These are phyloP conservation scores for Tricholoma flavovirens DNA, from an alignment of 768 basidiomycete species.

Conservation along the genomic window DNA sequence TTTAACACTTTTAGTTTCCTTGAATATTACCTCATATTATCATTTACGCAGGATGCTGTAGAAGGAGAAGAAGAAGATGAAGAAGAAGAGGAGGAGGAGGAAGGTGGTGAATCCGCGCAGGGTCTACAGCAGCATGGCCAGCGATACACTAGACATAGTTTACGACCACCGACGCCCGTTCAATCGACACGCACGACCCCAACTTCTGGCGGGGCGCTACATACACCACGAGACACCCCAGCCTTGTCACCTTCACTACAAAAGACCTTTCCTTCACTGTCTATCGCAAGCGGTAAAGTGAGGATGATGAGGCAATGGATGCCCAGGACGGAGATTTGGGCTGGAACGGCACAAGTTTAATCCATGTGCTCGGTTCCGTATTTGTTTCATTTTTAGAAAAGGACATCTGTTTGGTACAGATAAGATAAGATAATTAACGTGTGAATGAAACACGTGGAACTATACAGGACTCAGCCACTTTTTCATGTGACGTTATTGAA, in stretches of 20 bases:
- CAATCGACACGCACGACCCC: slow-evolving; percentile 49
- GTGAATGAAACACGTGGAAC: slow-evolving; percentile 29
- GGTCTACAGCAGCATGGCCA: slow-evolving; percentile 27
- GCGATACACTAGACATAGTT: slow-evolving; percentile 18
- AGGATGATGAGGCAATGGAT: slow-evolving; percentile 48
- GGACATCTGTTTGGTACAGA: slow-evolving; percentile 3
- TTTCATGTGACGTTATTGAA: slow-evolving; percentile 28
- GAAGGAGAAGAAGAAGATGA: slow-evolving; percentile 31
- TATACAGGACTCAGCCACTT: slow-evolving; percentile 57
- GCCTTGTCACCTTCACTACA: slow-evolving; percentile 22
- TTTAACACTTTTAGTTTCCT: slow-evolving; percentile 8
- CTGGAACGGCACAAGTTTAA: slow-evolving; percentile 36
- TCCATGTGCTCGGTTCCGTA: slow-evolving; percentile 5
- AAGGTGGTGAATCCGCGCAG: slow-evolving; percentile 41
- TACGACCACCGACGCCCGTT: slow-evolving; percentile 34
- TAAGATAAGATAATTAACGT: slow-evolving; percentile 22
- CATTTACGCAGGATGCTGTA: slow-evolving; percentile 38
- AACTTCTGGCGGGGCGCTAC: slow-evolving; percentile 40
- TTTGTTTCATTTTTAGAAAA: slow-evolving; percentile 3
- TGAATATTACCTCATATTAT: slow-evolving; percentile 4
- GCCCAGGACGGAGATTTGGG: slow-evolving; percentile 27
- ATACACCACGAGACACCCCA: slow-evolving; percentile 38
- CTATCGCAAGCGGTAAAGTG: slow-evolving; percentile 36
- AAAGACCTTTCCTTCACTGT: slow-evolving; percentile 21
- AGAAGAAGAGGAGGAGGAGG: slow-evolving; percentile 59